These are phyloP conservation scores for Pseudocercospora cruenta DNA, from an alignment of 2,329 filamentous ascomycete species.

Conservation along the genomic window DNA sequence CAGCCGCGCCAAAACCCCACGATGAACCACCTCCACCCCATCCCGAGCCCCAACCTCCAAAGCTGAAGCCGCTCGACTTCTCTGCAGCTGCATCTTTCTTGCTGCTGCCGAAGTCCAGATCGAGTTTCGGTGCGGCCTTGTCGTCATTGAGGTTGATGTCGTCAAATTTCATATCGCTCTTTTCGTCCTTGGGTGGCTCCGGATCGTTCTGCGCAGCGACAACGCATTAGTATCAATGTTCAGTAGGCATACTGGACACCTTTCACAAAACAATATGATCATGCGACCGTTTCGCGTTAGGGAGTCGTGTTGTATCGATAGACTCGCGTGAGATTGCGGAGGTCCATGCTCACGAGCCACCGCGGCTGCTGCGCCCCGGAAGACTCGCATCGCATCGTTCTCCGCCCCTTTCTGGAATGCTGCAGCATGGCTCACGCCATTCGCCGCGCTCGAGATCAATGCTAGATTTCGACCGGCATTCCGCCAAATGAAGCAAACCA, in stretches of 20 bases:
- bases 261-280: slow-evolving; percentile 14
- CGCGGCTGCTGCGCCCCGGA: slow-evolving; percentile 28
- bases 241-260: slow-evolving; percentile 18
- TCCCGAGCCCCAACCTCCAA: slow-evolving; percentile 39
- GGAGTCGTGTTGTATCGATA: slow-evolving; percentile 32
- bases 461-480: slow-evolving; percentile 11
- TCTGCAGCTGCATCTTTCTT: slow-evolving; percentile 30
- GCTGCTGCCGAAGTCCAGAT: slow-evolving; percentile 49
- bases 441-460: slow-evolving; percentile 15
- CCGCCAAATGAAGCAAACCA: slow-evolving; percentile 16
- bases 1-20: slow-evolving; percentile 41
- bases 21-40: slow-evolving; percentile 36
- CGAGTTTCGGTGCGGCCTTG: slow-evolving; percentile 49
- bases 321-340: slow-evolving; percentile 37
- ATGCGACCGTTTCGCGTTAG: slow-evolving; percentile 22
- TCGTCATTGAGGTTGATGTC: slow-evolving; percentile 52
- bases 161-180: slow-evolving; percentile 49
- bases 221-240: slow-evolving; percentile 22
- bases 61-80: slow-evolving; percentile 39
- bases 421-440: slow-evolving; percentile 18
- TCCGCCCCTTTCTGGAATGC: slow-evolving; percentile 13
- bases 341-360: slow-evolving; percentile 27
- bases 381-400: slow-evolving; percentile 9
- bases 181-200: slow-evolving; percentile 28
- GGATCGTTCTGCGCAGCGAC: slow-evolving; percentile 32